Conservation (phyloP, 805 yeast genomes). For the Candida sonorensis region DNA sequence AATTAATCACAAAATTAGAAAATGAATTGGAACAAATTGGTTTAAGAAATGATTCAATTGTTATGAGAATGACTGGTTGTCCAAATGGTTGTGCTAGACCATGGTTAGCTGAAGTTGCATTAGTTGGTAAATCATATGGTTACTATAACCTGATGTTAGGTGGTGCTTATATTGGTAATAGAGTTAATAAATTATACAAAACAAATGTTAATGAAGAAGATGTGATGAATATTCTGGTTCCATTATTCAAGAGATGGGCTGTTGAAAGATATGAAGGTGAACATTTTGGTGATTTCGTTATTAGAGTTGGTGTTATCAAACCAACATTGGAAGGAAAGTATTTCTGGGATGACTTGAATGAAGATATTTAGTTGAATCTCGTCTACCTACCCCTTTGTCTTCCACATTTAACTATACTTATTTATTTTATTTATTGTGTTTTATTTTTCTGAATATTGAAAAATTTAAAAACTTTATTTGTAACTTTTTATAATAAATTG, state of each 20-base stretch:
- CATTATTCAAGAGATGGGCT: constrained; percentile 91
- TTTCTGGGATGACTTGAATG: constrained; percentile 92
- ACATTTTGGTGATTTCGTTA: constrained; percentile 90
- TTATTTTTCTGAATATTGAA: background rate
- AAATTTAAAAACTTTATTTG: too few relatives aligned
- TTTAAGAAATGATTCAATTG: constrained; percentile 86
- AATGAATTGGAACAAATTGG: constrained; percentile 87
- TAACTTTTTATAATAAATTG: too few relatives aligned
- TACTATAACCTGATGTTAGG: constrained; percentile 92
- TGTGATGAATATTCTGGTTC: constrained; percentile 67
- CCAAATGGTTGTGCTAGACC: constrained; percentile 99
- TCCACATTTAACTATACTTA: background rate
- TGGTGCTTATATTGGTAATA: constrained; percentile 91
- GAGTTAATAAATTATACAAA: constrained; percentile 83
- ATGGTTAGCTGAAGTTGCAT: constrained; percentile 94
- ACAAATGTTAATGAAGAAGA: constrained; percentile 89
- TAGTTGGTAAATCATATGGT: constrained; percentile 91
- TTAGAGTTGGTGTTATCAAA: constrained; percentile 80
- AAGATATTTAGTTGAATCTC: constrained; percentile 53
- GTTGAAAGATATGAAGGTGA: constrained; percentile 86
- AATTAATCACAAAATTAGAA: constrained; percentile 73
- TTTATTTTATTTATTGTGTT: constrained; percentile 1
- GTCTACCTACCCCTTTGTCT: background rate
- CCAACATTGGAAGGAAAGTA: constrained; percentile 86
- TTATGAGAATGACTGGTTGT: constrained; percentile 98